Evolutionary conservation across 1,284 basidiomycete genomes (phyloP).

Genomic region (Leccinum ponderosum): DNA sequence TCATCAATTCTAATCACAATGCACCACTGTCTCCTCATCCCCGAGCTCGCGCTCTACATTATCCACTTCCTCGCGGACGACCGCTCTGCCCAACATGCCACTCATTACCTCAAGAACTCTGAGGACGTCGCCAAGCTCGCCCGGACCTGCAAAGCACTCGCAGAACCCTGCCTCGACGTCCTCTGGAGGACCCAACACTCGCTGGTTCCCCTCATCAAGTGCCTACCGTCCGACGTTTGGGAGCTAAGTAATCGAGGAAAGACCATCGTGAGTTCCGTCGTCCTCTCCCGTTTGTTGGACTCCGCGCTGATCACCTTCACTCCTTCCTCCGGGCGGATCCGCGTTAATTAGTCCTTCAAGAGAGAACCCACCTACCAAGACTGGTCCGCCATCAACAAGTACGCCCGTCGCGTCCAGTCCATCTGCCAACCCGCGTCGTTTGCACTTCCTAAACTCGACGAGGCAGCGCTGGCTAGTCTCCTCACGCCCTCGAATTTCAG

Average conservation of each 20-base stretch:
- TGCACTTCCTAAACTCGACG: constrained; percentile 25
- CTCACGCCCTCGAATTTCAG: constrained; percentile 24
- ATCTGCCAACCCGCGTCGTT: constrained; percentile 26
- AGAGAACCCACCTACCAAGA: constrained; percentile 20
- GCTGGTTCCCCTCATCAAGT: constrained; percentile 31
- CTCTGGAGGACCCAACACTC: constrained; percentile 34
- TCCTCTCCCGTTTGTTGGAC: neutral
- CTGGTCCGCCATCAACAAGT: constrained; percentile 25
- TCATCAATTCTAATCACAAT: constrained; percentile 12
- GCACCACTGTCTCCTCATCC: constrained; percentile 29
- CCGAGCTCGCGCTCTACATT: constrained; percentile 28
- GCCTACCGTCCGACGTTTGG: constrained; percentile 28
- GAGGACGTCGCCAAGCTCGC: constrained; percentile 30
- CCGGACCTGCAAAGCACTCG: constrained; percentile 29
- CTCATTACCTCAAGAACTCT: constrained; percentile 21
- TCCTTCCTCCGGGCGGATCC: neutral
- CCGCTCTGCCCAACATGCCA: constrained; percentile 16
- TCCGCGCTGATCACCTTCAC: constrained; percentile 1
- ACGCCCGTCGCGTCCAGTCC: constrained; percentile 26
- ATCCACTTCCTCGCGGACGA: constrained; percentile 28
- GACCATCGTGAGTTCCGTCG: constrained; percentile 23
- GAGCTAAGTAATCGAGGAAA: constrained; percentile 17
- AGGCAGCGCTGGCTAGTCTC: constrained; percentile 19
- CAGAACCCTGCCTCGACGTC: constrained; percentile 31
- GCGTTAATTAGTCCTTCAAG: constrained; percentile 21